These are phyloP conservation scores for Naganishia cerealis DNA, from an alignment of 1,284 basidiomycete species.

Conservation along the genomic window DNA sequence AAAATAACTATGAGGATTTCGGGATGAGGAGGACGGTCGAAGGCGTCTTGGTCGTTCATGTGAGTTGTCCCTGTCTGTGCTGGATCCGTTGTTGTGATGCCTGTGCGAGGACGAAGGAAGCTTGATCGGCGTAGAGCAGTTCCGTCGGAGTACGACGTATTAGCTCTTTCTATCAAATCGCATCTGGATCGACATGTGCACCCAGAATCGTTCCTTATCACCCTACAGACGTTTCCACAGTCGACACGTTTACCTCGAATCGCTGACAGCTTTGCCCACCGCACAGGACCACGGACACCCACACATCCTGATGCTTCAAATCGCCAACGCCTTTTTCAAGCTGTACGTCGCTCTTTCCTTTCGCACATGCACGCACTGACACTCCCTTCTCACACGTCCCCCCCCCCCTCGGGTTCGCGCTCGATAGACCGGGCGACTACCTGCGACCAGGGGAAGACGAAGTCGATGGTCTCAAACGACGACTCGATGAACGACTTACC, in stretches of 20 bases:
- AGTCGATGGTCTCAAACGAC: slow-evolving; percentile 78
- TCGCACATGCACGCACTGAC: not conserved
- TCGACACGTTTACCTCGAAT: too few species aligned
- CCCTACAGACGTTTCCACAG: too few species aligned
- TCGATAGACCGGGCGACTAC: slow-evolving; percentile 87
- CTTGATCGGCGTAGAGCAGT: not conserved
- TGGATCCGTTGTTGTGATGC: not conserved
- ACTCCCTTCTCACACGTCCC: not conserved
- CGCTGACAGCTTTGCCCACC: not conserved
- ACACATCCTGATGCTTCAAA: slow-evolving; percentile 95
- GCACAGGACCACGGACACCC: slow-evolving; percentile 77
- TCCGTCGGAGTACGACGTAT: not conserved
- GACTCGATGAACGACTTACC: slow-evolving; percentile 83
- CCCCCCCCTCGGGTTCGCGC: not conserved
- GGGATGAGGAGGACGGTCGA: slow-evolving; percentile 93
- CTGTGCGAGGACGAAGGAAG: not conserved
- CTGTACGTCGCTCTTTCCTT: slow-evolving; percentile 63
- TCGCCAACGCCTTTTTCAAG: slow-evolving; percentile 98
- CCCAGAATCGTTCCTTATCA: too few species aligned
- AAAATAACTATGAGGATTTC: slow-evolving; percentile 92
- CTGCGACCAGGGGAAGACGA: slow-evolving; percentile 94
- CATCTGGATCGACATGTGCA: too few species aligned
- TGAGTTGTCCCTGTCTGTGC: slow-evolving; percentile 45
- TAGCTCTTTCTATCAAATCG: too few species aligned
- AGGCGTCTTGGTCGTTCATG: slow-evolving; percentile 91